Evolutionary conservation across 768 basidiomycete genomes (phyloP).

Genomic region (Aureoboletus auriporus): DNA sequence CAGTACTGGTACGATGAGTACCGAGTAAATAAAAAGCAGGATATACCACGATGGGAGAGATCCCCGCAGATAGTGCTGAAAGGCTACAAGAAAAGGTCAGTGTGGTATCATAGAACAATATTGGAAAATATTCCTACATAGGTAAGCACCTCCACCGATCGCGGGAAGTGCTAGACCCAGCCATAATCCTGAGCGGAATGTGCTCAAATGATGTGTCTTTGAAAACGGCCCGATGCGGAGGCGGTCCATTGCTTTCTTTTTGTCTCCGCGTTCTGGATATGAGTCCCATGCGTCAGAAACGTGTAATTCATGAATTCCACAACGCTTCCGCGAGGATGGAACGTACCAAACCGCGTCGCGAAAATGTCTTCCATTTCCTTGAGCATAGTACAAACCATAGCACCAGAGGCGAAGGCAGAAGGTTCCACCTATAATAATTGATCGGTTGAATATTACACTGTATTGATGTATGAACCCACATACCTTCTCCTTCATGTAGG

Average conservation of each 20-base stretch:
- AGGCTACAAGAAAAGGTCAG: conserved; percentile 38
- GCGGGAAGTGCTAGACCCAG: conserved; percentile 73
- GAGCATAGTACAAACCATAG: conserved; percentile 61
- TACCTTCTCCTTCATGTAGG: conserved; percentile 80
- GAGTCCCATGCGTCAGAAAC: neutral
- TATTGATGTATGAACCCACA: neutral
- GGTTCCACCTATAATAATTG: conserved; percentile 51
- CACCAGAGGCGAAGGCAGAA: conserved; percentile 62
- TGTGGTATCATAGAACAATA: neutral
- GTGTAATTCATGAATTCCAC: neutral
- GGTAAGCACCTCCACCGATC: conserved; percentile 59
- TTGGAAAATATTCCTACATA: conserved; percentile 29
- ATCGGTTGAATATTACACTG: neutral
- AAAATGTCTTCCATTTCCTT: conserved; percentile 73
- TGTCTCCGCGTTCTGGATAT: conserved; percentile 56
- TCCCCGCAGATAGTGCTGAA: conserved; percentile 45
- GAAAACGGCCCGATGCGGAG: conserved; percentile 51
- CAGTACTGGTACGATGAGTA: conserved; percentile 68
- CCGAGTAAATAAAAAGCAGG: conserved; percentile 74
- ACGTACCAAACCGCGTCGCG: conserved; percentile 69
- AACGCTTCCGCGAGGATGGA: neutral
- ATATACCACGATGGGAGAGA: conserved; percentile 66
- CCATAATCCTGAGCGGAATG: conserved; percentile 69
- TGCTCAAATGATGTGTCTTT: conserved; percentile 69
- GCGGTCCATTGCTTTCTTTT: conserved; percentile 67